These are phyloP conservation scores for Cyclotella atomus DNA, from an alignment of 108 stramenopile genomes.

Conservation along the genomic window DNA sequence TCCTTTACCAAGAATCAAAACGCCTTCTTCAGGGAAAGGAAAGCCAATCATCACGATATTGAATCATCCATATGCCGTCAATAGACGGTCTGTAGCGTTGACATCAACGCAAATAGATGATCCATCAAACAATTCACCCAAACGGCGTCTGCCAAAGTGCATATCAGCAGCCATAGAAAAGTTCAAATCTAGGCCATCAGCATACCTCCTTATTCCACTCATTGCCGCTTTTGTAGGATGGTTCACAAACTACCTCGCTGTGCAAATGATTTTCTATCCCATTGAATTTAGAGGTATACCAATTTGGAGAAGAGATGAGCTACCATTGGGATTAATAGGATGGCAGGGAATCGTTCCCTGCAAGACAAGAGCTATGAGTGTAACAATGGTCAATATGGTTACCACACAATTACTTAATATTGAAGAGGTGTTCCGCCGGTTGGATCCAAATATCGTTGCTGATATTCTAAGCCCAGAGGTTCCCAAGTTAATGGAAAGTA, in stretches of 20 bases:
- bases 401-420: constrained; percentile 79
- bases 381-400: constrained; percentile 89
- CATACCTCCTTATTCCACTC: constrained; percentile 84
- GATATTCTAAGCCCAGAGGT: constrained; percentile 71
- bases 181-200: constrained; percentile 68
- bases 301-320: constrained; percentile 60
- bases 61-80: no score
- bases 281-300: constrained; percentile 82
- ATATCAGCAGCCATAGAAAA: constrained; percentile 50
- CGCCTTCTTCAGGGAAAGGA: no score
- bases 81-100: constrained; percentile 7
- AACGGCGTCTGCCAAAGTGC: not conserved
- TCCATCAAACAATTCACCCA: not conserved
- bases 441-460: constrained; percentile 71
- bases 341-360: constrained; percentile 93
- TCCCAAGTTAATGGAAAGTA: constrained; percentile 64
- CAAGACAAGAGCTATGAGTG: constrained; percentile 83
- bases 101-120: constrained; percentile 6
- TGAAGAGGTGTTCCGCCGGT: constrained; percentile 74
- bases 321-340: constrained; percentile 79
- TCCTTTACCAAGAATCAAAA: no score
- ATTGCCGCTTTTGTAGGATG: constrained; percentile 94
- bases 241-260: constrained; percentile 93
- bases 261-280: constrained; percentile 92
- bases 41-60: no score